Conservation (phyloP, 805 yeast species). For the Starmerella bacillaris region DNA sequence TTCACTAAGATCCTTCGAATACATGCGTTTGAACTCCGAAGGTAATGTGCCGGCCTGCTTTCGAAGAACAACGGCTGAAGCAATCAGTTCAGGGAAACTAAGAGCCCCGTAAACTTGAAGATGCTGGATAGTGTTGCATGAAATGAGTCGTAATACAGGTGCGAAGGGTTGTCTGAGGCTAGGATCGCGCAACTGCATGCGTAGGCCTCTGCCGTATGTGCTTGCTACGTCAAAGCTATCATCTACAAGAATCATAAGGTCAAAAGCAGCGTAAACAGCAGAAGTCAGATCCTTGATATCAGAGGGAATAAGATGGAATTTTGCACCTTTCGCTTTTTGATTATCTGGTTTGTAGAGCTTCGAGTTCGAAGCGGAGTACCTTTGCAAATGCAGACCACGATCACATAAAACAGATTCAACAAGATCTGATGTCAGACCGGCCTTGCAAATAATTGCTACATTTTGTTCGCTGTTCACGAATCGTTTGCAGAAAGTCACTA, state of each 20-base stretch:
- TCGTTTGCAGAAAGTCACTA: slow-evolving; percentile 45
- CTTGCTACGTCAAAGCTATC: slow-evolving; percentile 33
- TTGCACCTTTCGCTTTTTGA: slow-evolving; percentile 10
- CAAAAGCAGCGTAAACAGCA: slow-evolving; percentile 27
- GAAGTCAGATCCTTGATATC: slow-evolving; percentile 19
- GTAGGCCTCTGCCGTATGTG: slow-evolving; percentile 21
- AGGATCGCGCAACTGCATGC: slow-evolving; percentile 20
- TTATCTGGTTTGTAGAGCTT: slow-evolving; percentile 11
- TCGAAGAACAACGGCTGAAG: slow-evolving; percentile 66
- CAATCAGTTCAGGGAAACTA: slow-evolving; percentile 45
- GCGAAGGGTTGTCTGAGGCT: slow-evolving; percentile 21
- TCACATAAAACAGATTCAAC: slow-evolving; percentile 69
- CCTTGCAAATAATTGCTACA: slow-evolving; percentile 52
- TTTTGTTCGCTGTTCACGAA: slow-evolving; percentile 31
- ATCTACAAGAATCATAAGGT: slow-evolving; percentile 47
- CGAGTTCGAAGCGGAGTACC: slow-evolving; percentile 40
- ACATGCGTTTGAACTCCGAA: slow-evolving; percentile 59
- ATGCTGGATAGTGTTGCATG: slow-evolving; percentile 73
- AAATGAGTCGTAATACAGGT: slow-evolving; percentile 50
- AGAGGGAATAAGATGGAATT: slow-evolving; percentile 29
- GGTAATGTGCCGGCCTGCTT: slow-evolving; percentile 71
- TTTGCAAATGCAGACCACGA: slow-evolving; percentile 40
- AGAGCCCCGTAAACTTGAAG: slow-evolving; percentile 33
- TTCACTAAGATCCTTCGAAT: slow-evolving; percentile 44
- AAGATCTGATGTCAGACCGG: slow-evolving; percentile 53